Evolutionary conservation across 2,329 filamentous ascomycete species (phyloP).

Genomic region (Elsinoe fawcettii): DNA sequence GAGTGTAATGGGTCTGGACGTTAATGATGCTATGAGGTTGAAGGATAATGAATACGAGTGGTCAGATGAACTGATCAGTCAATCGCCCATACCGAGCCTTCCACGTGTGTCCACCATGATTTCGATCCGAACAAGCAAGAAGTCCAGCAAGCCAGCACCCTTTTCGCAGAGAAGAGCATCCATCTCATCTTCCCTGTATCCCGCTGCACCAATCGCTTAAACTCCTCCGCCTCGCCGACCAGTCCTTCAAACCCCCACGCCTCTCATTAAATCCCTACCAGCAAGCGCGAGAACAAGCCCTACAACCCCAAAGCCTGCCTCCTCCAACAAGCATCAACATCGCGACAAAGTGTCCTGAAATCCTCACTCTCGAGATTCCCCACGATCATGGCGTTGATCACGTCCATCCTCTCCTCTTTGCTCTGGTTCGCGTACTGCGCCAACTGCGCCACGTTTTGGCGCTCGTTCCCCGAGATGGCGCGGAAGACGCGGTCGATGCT

Average conservation of each 20-base stretch:
- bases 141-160: too few species aligned
- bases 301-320: constrained; percentile 39
- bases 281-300: background rate
- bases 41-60: background rate
- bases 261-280: too few species aligned
- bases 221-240: too few species aligned
- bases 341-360: constrained; percentile 45
- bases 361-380: constrained; percentile 42
- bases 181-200: too few species aligned
- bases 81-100: too few species aligned
- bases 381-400: constrained; percentile 45
- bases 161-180: too few species aligned
- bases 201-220: too few species aligned
- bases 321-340: constrained; percentile 44
- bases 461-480: background rate
- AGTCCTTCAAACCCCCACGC: too few species aligned
- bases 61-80: too few species aligned
- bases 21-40: background rate
- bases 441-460: constrained; percentile 6
- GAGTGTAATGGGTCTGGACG: background rate
- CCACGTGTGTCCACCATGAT: too few species aligned
- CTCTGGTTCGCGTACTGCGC: constrained; percentile 33
- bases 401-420: constrained; percentile 34
- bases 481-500: background rate
- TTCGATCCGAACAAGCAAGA: too few species aligned